phyloP scores from a whole-genome alignment of 441 rosid species.

The Populus tomentosa region DNA sequence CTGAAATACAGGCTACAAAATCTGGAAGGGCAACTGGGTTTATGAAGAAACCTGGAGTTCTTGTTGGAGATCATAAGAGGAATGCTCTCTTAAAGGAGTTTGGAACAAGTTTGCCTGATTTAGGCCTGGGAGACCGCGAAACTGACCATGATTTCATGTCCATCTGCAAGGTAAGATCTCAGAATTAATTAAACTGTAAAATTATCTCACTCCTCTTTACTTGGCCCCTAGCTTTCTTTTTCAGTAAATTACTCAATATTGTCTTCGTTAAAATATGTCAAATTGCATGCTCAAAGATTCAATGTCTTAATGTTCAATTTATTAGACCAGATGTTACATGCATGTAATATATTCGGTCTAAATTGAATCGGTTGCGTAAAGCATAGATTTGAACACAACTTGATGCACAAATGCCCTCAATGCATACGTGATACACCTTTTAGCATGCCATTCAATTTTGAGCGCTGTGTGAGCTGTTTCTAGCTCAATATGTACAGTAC shows the following conservation, averaged over 20 bases:
- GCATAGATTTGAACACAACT: not conserved
- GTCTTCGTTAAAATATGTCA: not conserved
- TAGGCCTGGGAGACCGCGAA: constrained; percentile 73
- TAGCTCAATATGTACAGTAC: not conserved
- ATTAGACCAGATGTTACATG: not conserved
- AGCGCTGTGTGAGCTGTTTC: not conserved
- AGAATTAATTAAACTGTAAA: not conserved
- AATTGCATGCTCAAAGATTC: not conserved
- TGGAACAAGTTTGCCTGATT: constrained; percentile 59
- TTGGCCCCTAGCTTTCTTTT: not conserved
- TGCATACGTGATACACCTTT: not conserved
- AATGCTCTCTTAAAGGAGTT: constrained; percentile 59
- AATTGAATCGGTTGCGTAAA: not conserved
- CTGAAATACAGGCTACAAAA: constrained; percentile 59
- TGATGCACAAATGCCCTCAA: no score
- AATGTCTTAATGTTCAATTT: not conserved
- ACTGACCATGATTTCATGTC: constrained; percentile 80
- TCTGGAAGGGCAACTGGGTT: constrained; percentile 86
- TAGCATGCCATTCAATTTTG: not conserved
- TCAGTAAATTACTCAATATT: not conserved
- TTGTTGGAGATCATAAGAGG: constrained; percentile 58
- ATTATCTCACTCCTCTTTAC: not conserved
- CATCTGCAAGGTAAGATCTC: constrained; percentile 72
- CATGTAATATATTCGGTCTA: not conserved
- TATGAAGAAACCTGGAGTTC: constrained; percentile 55